phyloP scores from a whole-genome alignment of 306 rosid species.

The Gynostemma pentaphyllum region DNA sequence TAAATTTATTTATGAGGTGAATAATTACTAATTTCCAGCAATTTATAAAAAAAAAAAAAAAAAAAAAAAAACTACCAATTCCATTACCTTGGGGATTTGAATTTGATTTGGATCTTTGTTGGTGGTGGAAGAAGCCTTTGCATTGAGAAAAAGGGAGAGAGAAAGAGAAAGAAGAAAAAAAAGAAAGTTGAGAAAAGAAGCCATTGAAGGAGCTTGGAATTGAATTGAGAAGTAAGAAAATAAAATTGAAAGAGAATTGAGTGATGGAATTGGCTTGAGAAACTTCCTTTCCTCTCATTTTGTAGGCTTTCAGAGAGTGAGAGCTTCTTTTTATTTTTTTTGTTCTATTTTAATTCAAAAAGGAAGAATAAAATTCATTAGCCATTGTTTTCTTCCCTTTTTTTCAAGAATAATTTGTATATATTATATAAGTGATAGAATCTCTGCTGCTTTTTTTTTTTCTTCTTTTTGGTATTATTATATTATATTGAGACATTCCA shows the following conservation, averaged over 20 bases:
- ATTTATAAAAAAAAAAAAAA: background rate
- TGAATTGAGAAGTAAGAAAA: background rate
- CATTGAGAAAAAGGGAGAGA: slow-evolving; percentile 18
- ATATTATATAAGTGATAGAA: background rate
- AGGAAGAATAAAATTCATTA: slow-evolving; percentile 3
- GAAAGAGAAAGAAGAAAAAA: slow-evolving; percentile 24
- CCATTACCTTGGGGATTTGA: slow-evolving; percentile 57
- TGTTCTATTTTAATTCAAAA: background rate
- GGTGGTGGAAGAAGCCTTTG: slow-evolving; percentile 10
- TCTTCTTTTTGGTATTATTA: background rate
- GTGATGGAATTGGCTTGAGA: background rate
- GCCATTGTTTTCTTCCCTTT: background rate
- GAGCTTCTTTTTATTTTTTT: background rate
- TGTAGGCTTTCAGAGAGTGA: slow-evolving; percentile 2
- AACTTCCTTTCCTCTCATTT: background rate
- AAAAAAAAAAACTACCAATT: background rate
- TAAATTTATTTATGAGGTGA: no score
- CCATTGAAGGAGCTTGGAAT: slow-evolving; percentile 33
- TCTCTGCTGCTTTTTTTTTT: background rate
- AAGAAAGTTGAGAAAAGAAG: slow-evolving; percentile 20
- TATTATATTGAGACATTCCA: background rate
- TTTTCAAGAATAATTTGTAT: background rate
- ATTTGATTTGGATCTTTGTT: slow-evolving; percentile 31
- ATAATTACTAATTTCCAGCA: no score
- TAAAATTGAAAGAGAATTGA: background rate